A percentile compares a stretch with the other conserved stretches of the same genome.
These are phyloP conservation scores for Camelina neglecta DNA, from an alignment of 345 rosid genomes.

Conservation along the genomic window DNA sequence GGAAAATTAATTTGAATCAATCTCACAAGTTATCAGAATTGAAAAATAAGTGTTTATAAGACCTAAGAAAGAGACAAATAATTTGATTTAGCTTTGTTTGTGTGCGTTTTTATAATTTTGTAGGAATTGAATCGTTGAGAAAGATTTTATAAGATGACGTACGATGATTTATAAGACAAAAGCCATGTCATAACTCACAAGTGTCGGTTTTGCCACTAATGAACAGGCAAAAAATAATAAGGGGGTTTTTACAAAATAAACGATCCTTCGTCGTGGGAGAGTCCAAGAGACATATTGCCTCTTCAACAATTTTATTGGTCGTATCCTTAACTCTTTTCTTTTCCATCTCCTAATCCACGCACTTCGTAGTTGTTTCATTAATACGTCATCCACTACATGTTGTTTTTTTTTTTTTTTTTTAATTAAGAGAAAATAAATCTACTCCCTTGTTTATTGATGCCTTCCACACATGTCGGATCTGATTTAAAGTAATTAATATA, in stretches of 20 bases:
- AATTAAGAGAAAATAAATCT: neutral
- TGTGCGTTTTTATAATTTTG: neutral
- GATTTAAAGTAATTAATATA: neutral
- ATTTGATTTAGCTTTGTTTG: neutral
- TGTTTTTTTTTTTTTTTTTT: too few species aligned
- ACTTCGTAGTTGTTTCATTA: constrained; percentile 20
- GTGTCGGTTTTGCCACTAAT: constrained; percentile 31
- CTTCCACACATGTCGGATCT: constrained; percentile 44
- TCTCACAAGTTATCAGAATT: neutral
- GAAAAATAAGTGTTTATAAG: neutral
- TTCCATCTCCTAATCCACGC: constrained; percentile 35
- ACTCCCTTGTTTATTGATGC: constrained; percentile 22
- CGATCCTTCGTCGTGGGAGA: constrained; percentile 44
- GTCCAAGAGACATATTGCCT: constrained; percentile 48
- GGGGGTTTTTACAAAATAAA: neutral
- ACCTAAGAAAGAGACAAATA: neutral
- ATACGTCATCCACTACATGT: constrained; percentile 35
- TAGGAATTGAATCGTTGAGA: neutral
- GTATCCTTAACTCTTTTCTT: neutral
- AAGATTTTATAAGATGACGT: constrained; percentile 2
- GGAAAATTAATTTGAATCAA: too few species aligned
- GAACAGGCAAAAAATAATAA: constrained; percentile 28
- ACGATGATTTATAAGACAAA: neutral
- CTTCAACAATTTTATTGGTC: constrained; percentile 45
- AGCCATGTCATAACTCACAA: constrained; percentile 24